phyloP scores from a whole-genome alignment of 2,329 filamentous ascomycete genomes.

The Aureobasidium sp. region DNA sequence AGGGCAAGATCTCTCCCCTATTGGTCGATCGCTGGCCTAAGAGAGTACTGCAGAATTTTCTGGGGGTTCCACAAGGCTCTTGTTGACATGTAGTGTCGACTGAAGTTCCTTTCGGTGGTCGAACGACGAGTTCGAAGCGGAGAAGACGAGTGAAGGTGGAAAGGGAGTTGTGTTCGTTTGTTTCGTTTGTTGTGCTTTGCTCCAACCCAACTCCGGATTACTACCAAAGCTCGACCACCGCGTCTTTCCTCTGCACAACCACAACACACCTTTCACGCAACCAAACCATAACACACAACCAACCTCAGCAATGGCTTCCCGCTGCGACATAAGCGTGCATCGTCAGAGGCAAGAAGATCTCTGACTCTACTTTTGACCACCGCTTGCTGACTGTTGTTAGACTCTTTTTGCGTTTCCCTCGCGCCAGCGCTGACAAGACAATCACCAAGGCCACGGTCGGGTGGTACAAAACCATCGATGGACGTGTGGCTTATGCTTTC shows the following conservation, averaged over 20 bases:
- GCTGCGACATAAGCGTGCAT: not conserved
- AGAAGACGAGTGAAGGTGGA: not conserved
- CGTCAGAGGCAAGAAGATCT: not conserved
- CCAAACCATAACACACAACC: not conserved
- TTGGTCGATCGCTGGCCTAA: too few species aligned
- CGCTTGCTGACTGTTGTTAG: not conserved
- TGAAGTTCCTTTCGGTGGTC: not conserved
- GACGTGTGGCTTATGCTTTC: not conserved
- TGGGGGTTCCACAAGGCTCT: not conserved
- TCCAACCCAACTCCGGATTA: not conserved
- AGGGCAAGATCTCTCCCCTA: too few species aligned
- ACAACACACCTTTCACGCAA: not conserved
- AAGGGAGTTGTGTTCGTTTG: not conserved
- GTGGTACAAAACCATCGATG: not conserved
- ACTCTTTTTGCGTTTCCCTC: not conserved
- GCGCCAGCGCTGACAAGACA: not conserved
- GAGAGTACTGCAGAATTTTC: not conserved
- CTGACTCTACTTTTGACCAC: not conserved
- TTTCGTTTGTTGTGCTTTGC: not conserved
- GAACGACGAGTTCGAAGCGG: not conserved
- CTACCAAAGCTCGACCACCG: not conserved
- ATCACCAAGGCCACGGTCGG: not conserved
- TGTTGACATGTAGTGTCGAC: not conserved
- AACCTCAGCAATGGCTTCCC: not conserved
- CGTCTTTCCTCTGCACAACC: not conserved